Base-by-base conservation (phyloP, 176 grass and related monocot genomes). In the Oryza punctata region DNA sequence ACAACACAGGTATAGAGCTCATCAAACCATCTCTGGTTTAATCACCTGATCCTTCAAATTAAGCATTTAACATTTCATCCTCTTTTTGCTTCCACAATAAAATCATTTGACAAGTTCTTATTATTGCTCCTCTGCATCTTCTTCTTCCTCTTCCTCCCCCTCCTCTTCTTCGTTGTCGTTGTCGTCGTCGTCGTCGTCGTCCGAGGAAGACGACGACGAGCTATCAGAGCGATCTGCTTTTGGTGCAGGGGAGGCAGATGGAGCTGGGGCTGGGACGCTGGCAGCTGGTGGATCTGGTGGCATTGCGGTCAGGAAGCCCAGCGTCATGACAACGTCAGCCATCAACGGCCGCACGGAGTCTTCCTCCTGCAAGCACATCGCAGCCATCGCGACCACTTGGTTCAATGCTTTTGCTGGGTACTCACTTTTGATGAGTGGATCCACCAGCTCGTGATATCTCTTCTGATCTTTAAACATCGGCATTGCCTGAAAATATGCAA, bases 291-390 rank as follows among this genome's bases (percentile, higher is more conserved):
- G 61, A 35, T 88, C 89, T 3, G 85, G 72, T n/a, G 84, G 46
- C 32, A 87, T 43, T 2, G 24, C 2, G 5, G 84, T 92, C 32
- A 97, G 92, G 81, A 94, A 97, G 71, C 92, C 93, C 33, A 97
- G 84, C 30, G 95, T 84, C 86, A 94, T 91, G 59, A 97, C 95
- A 9, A 94, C 92, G 3, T 97, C 95, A 0, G 81, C 78, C 92
- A 97, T 97, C 27, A 94, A 43, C 3, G 95, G 95, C 38, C 95
- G 86, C 35, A 97, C 92, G 5, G 70, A 93, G 40, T 89, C 86
- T 64, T 97, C 95, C 84, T 97, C 95, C 63, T 97, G 95, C 78
- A 97, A 83, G 87, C 95, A 97, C 92, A 97, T 97, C 18, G 95
- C 91, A 12, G 92, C 95, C 87, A 97, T 91, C 10, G 95, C 95